Base-by-base conservation (phyloP, 371 early-diverging fungal genomes). In the Rhizopus delemar region DNA sequence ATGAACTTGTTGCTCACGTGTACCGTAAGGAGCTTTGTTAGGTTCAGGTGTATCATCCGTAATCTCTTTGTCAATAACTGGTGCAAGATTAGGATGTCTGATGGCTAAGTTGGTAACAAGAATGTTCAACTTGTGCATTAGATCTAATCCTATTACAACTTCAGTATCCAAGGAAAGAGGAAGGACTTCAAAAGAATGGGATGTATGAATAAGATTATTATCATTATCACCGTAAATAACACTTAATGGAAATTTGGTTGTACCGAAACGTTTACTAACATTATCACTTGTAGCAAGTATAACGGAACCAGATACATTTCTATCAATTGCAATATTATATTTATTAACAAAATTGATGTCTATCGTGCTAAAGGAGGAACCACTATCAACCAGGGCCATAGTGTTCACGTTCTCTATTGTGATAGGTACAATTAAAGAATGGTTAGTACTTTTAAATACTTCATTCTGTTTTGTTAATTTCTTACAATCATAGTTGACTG, bases 341-440 rank as follows among this genome's bases (percentile, higher is more conserved):
- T 38, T 38, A 38, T 38, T 38, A 38, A 6, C 39, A 38, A 38
- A 38, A 5, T 38, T 38, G 2, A 5, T 6, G 6, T 5, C 39
- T 38, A 52, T n/a, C 2, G 34, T 5, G 29, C 46, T 46, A n/a
- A 59, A 59, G 4, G 59, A 50, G 29, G 46, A n/a, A 13, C 53
- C 59, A 4, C 35, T 59, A 46, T 53, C 53, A 22, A 59, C 22
- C 2, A 59, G 16, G 7, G 53, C 59, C 29, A 39, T 51, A n/a
- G 46, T 46, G 2, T 28, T 28, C 9, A 59, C 35, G 29, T 59
- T 45, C 11, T 59, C 31, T 41, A 59, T 22, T 22, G 51, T 29
- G 34, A 52, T 5, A 7, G 59, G 46, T 28, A 52, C 16, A 51
- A 51, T 33, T 38, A 38, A 38, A 33, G 50, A 28, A n/a, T 22